Conservation (phyloP, 371 early-diverging fungal genomes). For the Dinochytrium kinnereticum region DNA sequence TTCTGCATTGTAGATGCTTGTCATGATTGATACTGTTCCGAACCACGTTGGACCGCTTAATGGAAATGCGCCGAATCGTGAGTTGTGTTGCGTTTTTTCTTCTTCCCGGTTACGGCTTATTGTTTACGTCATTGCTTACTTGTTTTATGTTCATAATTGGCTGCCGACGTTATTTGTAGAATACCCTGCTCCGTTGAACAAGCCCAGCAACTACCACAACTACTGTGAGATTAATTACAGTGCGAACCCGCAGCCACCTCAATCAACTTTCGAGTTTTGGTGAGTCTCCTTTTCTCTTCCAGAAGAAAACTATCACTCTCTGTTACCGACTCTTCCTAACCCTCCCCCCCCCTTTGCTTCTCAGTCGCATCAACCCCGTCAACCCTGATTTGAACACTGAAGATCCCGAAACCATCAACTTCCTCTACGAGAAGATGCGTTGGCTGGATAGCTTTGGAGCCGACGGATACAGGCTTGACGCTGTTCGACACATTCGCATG, state of each 20-base stretch:
- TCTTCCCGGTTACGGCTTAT: too few relatives aligned
- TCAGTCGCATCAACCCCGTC: constrained; percentile 35
- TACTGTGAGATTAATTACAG: constrained; percentile 35
- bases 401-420: constrained; percentile 32
- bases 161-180: neutral
- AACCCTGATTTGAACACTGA: constrained; percentile 55
- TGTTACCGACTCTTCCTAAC: too few relatives aligned
- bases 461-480: constrained; percentile 57
- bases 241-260: neutral
- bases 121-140: too few relatives aligned
- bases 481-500: constrained; percentile 51
- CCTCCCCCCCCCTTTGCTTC: too few relatives aligned
- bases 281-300: too few relatives aligned
- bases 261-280: constrained; percentile 17
- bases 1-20: neutral
- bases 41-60: constrained; percentile 52
- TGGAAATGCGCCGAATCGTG: constrained; percentile 24
- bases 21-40: constrained; percentile 44
- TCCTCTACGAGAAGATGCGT: constrained; percentile 34
- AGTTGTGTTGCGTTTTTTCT: neutral
- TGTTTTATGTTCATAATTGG: too few relatives aligned
- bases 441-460: constrained; percentile 44
- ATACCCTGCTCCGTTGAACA: constrained; percentile 33
- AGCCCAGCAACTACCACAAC: constrained; percentile 36
- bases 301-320: too few relatives aligned